Percentiles rank a stretch among this genome's conserved stretches.
phyloP scores from a whole-genome alignment of 1,284 basidiomycete genomes.

The Ustilago xerochloae region DNA sequence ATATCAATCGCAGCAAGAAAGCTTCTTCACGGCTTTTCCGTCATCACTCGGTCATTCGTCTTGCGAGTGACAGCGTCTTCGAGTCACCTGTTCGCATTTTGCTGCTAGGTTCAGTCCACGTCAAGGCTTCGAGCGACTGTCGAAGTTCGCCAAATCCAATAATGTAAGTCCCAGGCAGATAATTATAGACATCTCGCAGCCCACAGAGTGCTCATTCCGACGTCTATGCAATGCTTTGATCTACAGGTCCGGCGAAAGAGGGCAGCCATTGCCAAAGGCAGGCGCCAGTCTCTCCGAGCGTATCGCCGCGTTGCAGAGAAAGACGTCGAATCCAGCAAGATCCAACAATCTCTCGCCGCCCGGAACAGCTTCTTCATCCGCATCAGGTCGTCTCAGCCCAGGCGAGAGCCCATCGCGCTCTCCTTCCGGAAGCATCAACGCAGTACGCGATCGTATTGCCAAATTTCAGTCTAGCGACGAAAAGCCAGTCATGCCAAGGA shows the following conservation, averaged over 20 bases:
- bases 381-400: conserved; percentile 36
- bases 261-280: conserved; percentile 38
- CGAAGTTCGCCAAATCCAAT: background rate
- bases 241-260: conserved; percentile 30
- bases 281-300: conserved; percentile 57
- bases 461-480: conserved; percentile 57
- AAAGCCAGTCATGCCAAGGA: conserved; percentile 55
- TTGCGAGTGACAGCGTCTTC: no score
- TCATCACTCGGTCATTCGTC: no score
- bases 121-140: background rate
- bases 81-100: no score
- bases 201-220: background rate
- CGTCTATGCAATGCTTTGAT: background rate
- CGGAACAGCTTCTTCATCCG: conserved; percentile 7
- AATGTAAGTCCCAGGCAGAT: conserved; percentile 19
- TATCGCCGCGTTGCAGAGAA: conserved; percentile 60
- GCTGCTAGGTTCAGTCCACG: no score
- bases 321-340: conserved; percentile 41
- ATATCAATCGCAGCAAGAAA: no score
- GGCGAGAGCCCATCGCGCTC: conserved; percentile 42
- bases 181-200: no score
- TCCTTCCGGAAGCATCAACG: conserved; percentile 34
- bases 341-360: conserved; percentile 38
- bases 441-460: conserved; percentile 59
- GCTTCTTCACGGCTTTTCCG: no score